Conservation (phyloP, 768 basidiomycete genomes). For the Lentinula edodes region DNA sequence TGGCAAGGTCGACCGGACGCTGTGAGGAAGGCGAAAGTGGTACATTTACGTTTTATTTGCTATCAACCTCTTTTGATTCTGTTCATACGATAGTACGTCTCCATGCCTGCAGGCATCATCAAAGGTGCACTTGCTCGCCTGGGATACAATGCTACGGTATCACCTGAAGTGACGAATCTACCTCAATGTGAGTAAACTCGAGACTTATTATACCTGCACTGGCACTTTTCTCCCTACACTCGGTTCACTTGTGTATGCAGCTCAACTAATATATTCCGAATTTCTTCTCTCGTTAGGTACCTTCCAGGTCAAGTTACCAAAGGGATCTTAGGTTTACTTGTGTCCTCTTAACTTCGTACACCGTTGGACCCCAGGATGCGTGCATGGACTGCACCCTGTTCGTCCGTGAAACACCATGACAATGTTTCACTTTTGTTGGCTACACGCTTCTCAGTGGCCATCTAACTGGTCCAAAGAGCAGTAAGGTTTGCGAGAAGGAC, state of each 20-base stretch:
- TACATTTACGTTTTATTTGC: slow-evolving; percentile 26
- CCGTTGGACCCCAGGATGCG: too few species aligned
- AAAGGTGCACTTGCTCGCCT: slow-evolving; percentile 76
- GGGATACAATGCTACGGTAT: slow-evolving; percentile 70
- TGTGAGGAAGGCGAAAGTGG: slow-evolving; percentile 63
- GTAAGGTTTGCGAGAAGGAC: too few species aligned
- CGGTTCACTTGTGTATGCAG: too few species aligned
- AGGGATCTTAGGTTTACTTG: slow-evolving; percentile 32
- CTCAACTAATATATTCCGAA: background rate
- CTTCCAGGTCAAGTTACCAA: slow-evolving; percentile 78
- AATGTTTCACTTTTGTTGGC: too few species aligned
- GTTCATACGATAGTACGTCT: slow-evolving; percentile 54
- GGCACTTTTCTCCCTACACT: background rate
- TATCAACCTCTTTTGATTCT: background rate
- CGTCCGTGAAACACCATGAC: too few species aligned
- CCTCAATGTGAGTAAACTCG: slow-evolving; percentile 66
- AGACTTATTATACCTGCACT: background rate
- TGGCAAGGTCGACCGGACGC: slow-evolving; percentile 75
- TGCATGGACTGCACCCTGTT: too few species aligned
- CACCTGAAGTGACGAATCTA: slow-evolving; percentile 71
- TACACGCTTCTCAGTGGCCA: too few species aligned
- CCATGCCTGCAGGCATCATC: slow-evolving; percentile 80
- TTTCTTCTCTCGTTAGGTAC: slow-evolving; percentile 45
- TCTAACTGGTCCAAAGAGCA: too few species aligned
- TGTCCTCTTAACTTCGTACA: background rate